Percentiles rank a stretch among this genome's conserved stretches.
Evolutionary conservation across 306 rosid species (phyloP).

Genomic region (Vachellia pachyceras): DNA sequence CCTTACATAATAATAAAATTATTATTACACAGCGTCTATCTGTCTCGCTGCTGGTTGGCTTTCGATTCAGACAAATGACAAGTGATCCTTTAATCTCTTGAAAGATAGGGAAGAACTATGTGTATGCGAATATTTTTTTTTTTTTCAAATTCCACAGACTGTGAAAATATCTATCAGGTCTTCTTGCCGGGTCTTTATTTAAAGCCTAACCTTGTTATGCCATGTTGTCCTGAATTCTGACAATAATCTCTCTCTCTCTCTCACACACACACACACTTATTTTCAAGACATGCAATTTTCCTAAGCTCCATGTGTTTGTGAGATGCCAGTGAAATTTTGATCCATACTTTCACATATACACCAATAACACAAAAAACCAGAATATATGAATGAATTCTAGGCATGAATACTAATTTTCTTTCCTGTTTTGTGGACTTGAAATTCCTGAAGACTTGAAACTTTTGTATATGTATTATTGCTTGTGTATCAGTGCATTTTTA

Average conservation of each 20-base stretch:
- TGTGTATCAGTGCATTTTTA: background rate
- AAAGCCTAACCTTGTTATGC: slow-evolving; percentile 29
- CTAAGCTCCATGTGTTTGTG: slow-evolving; percentile 7
- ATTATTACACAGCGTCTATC: background rate
- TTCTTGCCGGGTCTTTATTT: slow-evolving; percentile 16
- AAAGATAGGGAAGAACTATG: background rate
- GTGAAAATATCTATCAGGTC: slow-evolving; percentile 25
- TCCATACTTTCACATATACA: background rate
- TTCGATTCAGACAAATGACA: background rate
- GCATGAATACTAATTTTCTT: background rate
- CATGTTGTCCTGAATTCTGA: slow-evolving; percentile 21
- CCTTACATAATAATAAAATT: background rate
- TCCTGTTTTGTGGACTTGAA: background rate
- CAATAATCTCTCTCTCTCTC: slow-evolving; percentile 5
- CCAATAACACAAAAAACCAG: background rate
- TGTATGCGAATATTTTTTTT: background rate
- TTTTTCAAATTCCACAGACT: background rate
- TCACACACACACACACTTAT: background rate
- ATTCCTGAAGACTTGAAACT: background rate
- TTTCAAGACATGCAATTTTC: slow-evolving; percentile 12
- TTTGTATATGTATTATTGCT: background rate
- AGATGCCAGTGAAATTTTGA: background rate
- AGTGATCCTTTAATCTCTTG: background rate
- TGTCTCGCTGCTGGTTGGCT: slow-evolving; percentile 3
- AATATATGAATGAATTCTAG: background rate